Base-by-base conservation (phyloP, 495 filamentous ascomycete species). In the Glonium stellatum region DNA sequence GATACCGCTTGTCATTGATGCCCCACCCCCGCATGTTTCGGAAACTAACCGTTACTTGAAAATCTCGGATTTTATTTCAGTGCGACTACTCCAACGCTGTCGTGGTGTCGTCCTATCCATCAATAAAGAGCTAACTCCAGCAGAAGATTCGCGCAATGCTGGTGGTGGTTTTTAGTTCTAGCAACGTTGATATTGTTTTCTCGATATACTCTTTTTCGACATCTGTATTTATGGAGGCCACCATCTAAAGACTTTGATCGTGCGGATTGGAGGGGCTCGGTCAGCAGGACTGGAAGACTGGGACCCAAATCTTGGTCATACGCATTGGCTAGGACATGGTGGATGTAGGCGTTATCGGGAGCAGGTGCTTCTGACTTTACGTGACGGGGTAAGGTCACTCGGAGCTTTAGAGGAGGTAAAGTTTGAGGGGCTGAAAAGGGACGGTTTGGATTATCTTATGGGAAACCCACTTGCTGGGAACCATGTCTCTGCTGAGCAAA, bases 51-150 rank as follows among this genome's bases (percentile, higher is more conserved):
- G 15, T 15, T 31, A 6, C 44, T 39, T 54, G 36, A 22, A 51
- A 25, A 27, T 60, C 10, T 52, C 46, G 2, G 34, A 27, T 13
- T 59, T 51, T 34, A 51, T 59, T 31, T 53, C 47, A 21, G 23
- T 25, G 9, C 18, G 42, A 35, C 47, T 59, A 12, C 46, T 59
- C n/a, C 27, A 48, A n/a, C 15, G 48, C 15, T 47, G 31, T 18
- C 57, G 48, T 21, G 27, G 48, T 21, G 37, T 52, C 11, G 34
- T 53, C 5, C 23, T 59, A 5, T 36, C 35, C 27, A 53, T 52
- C 10, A 53, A 42, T 22, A 25, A 18, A 15, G 48, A 51, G 18
- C 19, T 51, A 6, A 51, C 48, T 23, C 48, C 23, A 15, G 48
- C 10, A 18, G 19, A 51, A 13, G 48, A 27, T 31, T 23, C 31